Conservation (phyloP, 768 basidiomycete species). For the Rubroboletus satanas region DNA sequence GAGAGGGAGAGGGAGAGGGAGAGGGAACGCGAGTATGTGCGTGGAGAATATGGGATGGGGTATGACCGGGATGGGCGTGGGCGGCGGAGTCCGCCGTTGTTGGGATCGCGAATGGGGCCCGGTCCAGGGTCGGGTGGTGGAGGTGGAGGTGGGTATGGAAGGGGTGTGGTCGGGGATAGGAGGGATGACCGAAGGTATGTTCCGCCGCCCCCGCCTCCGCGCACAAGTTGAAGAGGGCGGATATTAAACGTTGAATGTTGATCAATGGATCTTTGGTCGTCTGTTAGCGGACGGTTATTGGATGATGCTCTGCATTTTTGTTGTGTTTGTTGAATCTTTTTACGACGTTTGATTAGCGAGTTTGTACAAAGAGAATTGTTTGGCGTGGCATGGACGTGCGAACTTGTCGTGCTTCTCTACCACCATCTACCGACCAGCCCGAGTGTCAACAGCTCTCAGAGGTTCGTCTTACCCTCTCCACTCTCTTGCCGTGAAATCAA, state of each 20-base stretch:
- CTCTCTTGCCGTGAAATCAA: too few species aligned
- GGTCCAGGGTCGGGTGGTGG: constrained; percentile 1
- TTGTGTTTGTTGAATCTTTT: background rate
- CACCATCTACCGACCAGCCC: too few species aligned
- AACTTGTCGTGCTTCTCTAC: too few species aligned
- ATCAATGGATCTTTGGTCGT: background rate
- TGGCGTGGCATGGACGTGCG: too few species aligned
- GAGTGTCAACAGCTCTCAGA: too few species aligned
- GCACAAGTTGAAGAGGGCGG: constrained; percentile 4
- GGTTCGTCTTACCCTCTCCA: too few species aligned
- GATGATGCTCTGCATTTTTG: background rate
- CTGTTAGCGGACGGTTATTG: background rate
- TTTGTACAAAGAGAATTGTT: background rate
- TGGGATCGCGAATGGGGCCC: constrained; percentile 14
- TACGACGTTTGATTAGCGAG: background rate
- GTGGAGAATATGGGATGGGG: constrained; percentile 28
- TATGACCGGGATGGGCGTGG: constrained; percentile 35
- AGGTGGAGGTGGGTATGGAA: constrained; percentile 14
- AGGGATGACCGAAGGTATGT: constrained; percentile 38
- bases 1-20: constrained; percentile 13
- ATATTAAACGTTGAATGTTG: background rate
- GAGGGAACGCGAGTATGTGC: constrained; percentile 36
- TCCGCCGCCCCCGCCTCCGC: constrained; percentile 26
- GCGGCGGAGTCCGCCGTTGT: constrained; percentile 28
- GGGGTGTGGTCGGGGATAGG: constrained; percentile 19